Conservation (phyloP, 192 early-diverging fungal species). For the Rhizophagus clarus region DNA sequence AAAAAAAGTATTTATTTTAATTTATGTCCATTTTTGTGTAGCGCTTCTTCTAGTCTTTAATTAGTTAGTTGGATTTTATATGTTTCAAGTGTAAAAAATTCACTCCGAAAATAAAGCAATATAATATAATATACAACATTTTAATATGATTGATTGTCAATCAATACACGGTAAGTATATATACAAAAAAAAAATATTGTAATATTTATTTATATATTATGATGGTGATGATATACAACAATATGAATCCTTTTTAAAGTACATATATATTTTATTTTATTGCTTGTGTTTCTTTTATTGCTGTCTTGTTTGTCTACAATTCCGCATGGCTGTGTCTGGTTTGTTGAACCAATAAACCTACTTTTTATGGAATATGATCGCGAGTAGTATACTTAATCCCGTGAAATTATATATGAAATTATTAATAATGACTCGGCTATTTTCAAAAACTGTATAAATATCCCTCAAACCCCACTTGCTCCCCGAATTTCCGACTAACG, state of each 20-base stretch:
- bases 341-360: slow-evolving; percentile 22
- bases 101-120: not conserved
- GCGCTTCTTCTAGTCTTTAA: not conserved
- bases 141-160: not conserved
- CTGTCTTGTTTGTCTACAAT: not conserved
- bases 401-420: slow-evolving; percentile 1
- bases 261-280: not conserved
- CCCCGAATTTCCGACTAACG: slow-evolving; percentile 15
- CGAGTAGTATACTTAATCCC: slow-evolving; percentile 3
- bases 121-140: not conserved
- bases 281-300: not conserved
- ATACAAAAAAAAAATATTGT: not conserved
- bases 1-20: not conserved
- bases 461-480: slow-evolving; percentile 12
- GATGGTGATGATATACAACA: not conserved
- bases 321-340: slow-evolving; percentile 15
- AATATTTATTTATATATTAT: not conserved
- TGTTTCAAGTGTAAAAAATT: not conserved
- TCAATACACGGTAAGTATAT: not conserved
- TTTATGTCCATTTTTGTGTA: not conserved
- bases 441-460: slow-evolving; percentile 19
- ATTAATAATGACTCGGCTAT: not conserved
- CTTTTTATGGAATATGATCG: slow-evolving; percentile 13
- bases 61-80: not conserved
- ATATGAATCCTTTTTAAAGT: not conserved